phyloP scores from a whole-genome alignment of 148 eudicot species.

The Suaeda aralocaspica region DNA sequence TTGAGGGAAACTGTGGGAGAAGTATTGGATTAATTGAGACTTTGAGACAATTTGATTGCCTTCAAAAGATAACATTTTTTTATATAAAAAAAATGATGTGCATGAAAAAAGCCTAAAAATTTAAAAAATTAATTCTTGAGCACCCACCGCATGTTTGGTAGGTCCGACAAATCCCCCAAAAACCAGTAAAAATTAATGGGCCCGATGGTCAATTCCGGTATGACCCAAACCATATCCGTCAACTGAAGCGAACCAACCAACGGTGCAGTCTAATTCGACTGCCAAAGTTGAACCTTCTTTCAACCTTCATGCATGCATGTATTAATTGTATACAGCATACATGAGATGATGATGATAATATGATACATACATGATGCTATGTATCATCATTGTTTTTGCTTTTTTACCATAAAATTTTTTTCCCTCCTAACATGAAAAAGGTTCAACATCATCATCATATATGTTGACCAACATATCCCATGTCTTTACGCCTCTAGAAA shows the following conservation, averaged over 20 bases:
- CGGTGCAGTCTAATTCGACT: conserved; percentile 1
- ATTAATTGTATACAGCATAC: neutral
- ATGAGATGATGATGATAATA: too few relatives aligned
- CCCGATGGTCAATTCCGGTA: neutral
- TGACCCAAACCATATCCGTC: neutral
- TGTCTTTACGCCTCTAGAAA: neutral
- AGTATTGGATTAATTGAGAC: too few relatives aligned
- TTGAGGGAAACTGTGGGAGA: too few relatives aligned
- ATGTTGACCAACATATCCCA: neutral
- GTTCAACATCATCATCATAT: neutral
- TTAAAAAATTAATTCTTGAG: too few relatives aligned
- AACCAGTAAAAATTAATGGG: neutral
- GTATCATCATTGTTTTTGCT: neutral
- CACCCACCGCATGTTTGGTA: neutral
- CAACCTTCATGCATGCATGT: neutral
- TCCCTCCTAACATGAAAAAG: neutral
- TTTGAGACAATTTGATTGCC: too few relatives aligned
- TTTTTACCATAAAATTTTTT: neutral
- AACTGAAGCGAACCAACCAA: neutral
- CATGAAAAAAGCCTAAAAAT: too few relatives aligned
- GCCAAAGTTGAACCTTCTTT: neutral
- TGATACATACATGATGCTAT: neutral
- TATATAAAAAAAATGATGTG: too few relatives aligned
- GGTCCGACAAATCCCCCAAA: conserved; percentile 1
- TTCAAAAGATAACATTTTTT: too few relatives aligned